phyloP scores from a whole-genome alignment of 2,329 filamentous ascomycete species.

The Fusarium sp. region DNA sequence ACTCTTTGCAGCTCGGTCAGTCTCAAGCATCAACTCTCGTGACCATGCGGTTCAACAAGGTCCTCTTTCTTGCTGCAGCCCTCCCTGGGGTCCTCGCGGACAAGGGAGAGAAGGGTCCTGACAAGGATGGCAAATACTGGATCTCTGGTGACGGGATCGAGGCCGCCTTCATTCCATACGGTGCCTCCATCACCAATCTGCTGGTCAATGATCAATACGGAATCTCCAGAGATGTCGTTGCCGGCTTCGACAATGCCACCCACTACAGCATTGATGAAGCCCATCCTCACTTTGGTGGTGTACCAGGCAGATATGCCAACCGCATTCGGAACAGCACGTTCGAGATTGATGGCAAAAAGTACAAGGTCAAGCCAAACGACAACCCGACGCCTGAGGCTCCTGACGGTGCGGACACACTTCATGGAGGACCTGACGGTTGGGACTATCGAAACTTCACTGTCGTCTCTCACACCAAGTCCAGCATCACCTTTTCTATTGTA shows the following conservation, averaged over 20 bases:
- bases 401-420: slow-evolving; percentile 70
- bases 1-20: slow-evolving; percentile 2
- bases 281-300: slow-evolving; percentile 77
- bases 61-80: slow-evolving; percentile 22
- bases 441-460: slow-evolving; percentile 84
- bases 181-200: slow-evolving; percentile 77
- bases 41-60: slow-evolving; percentile 31
- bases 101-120: slow-evolving; percentile 50
- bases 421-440: slow-evolving; percentile 78
- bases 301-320: slow-evolving; percentile 83
- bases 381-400: slow-evolving; percentile 63
- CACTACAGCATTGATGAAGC: slow-evolving; percentile 73
- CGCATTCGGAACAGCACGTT: slow-evolving; percentile 83
- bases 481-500: slow-evolving; percentile 79
- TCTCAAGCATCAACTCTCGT: background rate
- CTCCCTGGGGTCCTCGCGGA: slow-evolving; percentile 25
- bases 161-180: slow-evolving; percentile 78
- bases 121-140: slow-evolving; percentile 76
- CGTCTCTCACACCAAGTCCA: slow-evolving; percentile 71
- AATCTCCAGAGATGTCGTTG: slow-evolving; percentile 75
- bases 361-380: slow-evolving; percentile 72
- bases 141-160: slow-evolving; percentile 74
- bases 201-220: slow-evolving; percentile 76
- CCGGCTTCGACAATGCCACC: slow-evolving; percentile 80
- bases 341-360: slow-evolving; percentile 70